Evolutionary conservation across 2,329 filamentous ascomycete species (phyloP).

Genomic region (Fusarium hostae): DNA sequence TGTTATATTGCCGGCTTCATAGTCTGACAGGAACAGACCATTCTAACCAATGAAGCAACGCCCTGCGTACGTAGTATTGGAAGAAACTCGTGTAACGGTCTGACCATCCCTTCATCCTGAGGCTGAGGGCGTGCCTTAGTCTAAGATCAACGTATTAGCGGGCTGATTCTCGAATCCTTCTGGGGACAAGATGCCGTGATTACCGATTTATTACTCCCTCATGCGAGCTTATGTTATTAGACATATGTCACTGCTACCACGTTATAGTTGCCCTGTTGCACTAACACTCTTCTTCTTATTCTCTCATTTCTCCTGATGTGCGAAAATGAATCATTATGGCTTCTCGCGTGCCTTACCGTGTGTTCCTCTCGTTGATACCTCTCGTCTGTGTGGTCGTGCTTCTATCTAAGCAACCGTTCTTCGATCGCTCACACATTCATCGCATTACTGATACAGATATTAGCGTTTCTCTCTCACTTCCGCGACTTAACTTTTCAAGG

Average conservation of each 20-base stretch:
- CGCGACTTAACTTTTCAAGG: conserved; percentile 42
- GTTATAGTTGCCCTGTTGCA: neutral
- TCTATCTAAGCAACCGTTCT: conserved; percentile 33
- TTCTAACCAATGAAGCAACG: conserved; percentile 6
- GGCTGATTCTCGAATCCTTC: neutral
- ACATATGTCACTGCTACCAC: neutral
- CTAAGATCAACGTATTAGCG: neutral
- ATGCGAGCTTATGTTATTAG: neutral
- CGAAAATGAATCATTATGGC: conserved; percentile 10
- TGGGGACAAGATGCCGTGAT: neutral
- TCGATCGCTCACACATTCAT: conserved; percentile 22
- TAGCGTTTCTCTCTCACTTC: conserved; percentile 35
- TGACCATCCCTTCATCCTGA: neutral
- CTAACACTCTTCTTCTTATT: neutral
- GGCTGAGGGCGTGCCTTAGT: neutral
- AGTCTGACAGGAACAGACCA: neutral
- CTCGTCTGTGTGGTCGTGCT: conserved; percentile 26
- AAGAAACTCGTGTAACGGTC: neutral
- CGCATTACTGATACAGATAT: conserved; percentile 41
- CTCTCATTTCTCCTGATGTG: neutral
- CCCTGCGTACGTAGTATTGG: neutral
- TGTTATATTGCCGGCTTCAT: conserved; percentile 2
- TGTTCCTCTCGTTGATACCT: conserved; percentile 13
- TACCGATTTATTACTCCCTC: neutral
- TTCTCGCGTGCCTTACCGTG: conserved; percentile 7